phyloP scores from a whole-genome alignment of 257 asterid genomes.

The Echium plantagineum region DNA sequence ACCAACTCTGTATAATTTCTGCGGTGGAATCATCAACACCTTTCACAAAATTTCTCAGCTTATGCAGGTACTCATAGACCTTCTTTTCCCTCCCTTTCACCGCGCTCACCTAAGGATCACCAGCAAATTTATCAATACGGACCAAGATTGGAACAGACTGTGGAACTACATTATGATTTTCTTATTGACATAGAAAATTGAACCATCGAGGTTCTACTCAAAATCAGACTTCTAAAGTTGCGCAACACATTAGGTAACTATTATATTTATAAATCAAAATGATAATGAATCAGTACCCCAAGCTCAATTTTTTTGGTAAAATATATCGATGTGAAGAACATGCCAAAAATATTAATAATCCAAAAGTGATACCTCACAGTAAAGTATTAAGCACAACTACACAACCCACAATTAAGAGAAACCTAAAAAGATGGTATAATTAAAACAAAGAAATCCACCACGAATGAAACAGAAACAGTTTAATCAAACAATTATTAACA shows the following conservation, averaged over 20 bases:
- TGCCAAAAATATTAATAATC: not conserved
- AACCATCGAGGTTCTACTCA: no score
- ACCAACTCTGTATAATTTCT: slow-evolving; percentile 57
- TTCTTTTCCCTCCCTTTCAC: slow-evolving; percentile 42
- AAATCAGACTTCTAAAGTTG: no score
- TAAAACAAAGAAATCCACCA: no score
- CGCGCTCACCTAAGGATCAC: slow-evolving; percentile 44
- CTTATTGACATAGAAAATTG: no score
- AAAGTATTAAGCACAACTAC: no score
- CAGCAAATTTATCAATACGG: not conserved
- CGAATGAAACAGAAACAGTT: no score
- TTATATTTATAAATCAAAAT: no score
- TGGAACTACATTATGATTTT: not conserved
- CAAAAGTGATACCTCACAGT: no score
- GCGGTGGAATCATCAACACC: slow-evolving; percentile 45
- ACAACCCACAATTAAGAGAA: not conserved
- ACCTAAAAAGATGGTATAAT: not conserved
- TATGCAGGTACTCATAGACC: slow-evolving; percentile 80
- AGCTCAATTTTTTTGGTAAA: not conserved
- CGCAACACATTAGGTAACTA: no score
- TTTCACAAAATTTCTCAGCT: slow-evolving; percentile 47
- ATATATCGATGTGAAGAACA: not conserved
- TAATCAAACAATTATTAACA: not conserved
- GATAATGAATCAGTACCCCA: not conserved
- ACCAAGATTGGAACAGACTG: not conserved